Evolutionary conservation across 164 flowering plant species (phyloP).

Genomic region (Magnolia kwangsiensis): DNA sequence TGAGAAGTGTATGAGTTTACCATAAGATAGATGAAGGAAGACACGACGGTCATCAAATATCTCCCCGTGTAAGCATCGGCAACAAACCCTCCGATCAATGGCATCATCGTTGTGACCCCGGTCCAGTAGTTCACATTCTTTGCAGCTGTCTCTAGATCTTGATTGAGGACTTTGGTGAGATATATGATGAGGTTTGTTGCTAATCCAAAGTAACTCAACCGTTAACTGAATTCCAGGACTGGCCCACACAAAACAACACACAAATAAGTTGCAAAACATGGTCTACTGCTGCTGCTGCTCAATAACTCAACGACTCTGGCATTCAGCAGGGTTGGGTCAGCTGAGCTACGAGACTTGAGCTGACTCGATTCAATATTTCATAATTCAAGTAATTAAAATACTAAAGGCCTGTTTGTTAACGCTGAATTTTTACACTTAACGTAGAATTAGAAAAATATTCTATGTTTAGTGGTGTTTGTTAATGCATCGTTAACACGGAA

Average conservation of each 20-base stretch:
- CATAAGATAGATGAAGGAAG: conserved; percentile 63
- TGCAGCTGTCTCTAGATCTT: conserved; percentile 56
- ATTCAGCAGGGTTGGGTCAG: too few relatives aligned
- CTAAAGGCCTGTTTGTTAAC: too few relatives aligned
- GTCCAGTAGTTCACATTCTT: conserved; percentile 56
- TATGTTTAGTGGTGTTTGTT: too few relatives aligned
- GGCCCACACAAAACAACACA: neutral
- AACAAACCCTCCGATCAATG: conserved; percentile 73
- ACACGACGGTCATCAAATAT: conserved; percentile 48
- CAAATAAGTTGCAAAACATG: neutral
- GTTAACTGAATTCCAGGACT: conserved; percentile 70
- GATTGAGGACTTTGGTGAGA: conserved; percentile 49
- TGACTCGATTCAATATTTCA: neutral
- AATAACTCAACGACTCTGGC: too few relatives aligned
- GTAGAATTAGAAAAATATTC: too few relatives aligned
- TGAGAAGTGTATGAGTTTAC: conserved; percentile 29
- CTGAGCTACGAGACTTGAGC: too few relatives aligned
- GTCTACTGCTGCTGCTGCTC: neutral
- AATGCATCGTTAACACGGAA: too few relatives aligned
- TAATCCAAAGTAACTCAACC: conserved; percentile 53
- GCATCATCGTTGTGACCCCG: conserved; percentile 76
- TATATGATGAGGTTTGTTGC: conserved; percentile 54
- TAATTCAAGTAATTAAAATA: too few relatives aligned
- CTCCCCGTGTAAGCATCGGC: conserved; percentile 88
- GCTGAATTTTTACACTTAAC: too few relatives aligned